Evolutionary conservation across 2,329 filamentous ascomycete genomes (phyloP), one percentile per base, ranked within the genome.

Genomic region (Huntiella bhutanensis): DNA sequence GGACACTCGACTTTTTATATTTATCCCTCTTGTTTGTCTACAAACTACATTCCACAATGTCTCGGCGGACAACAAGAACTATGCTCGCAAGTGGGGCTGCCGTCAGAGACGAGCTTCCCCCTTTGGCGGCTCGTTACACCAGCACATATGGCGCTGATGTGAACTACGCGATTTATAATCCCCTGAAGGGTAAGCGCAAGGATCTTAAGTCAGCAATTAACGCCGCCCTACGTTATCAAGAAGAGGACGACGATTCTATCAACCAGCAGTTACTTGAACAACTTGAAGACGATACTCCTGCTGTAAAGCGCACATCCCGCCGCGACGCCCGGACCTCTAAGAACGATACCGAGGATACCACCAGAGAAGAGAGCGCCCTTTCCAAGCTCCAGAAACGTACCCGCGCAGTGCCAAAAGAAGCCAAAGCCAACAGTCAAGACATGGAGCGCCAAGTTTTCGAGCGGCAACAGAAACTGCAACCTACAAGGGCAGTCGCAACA

Each of bases 121-220:
- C 52, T 11, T 34, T 56, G 32, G 47, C 53, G 12, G 45, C 54
- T 5, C 49, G 54, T 12, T 46, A 52, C 22, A 52, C 50, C 44
- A 55, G 52, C 7, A 53, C 51, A 3, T 56, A 56, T 37, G 54
- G 54, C 34, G 54, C 54, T 8, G 48, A 53, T n/a, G 49, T 52
- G 12, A 45, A 46, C 34, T 48, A 49, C 11, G 47, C 45, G 37
- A 49, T 55, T n/a, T 51, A 52, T 17, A 54, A 55, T 39, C 50
- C 50, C n/a, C 48, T 51, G 16, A 51, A 52, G 13, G 54, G 53
- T 2, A 48, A 52, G 28, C 35, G 46, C 15, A 53, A 51, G 38
- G 50, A 54, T 34, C 43, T 55, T 32, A 47, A 50, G 5, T 45
- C 49, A 6, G 51, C 51, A 11, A 51, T 56, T 41, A 45, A 52